phyloP scores from a whole-genome alignment of 2,329 filamentous ascomycete species.

The Colletotrichum cereale region DNA sequence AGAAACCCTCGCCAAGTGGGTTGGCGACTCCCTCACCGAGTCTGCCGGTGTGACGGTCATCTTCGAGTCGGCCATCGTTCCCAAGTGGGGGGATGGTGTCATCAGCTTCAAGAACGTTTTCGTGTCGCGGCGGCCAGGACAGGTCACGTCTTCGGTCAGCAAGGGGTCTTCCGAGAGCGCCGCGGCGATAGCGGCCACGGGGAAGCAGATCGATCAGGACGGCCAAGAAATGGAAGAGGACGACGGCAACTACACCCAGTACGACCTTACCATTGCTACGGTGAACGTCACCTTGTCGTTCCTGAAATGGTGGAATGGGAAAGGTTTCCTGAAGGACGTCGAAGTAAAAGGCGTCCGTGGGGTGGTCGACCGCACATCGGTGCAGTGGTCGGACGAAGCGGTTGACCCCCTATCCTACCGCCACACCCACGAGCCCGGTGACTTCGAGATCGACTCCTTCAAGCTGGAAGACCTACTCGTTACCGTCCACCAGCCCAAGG shows the following conservation, averaged over 20 bases:
- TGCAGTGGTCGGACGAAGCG: conserved; percentile 76
- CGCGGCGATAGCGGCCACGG: conserved; percentile 86
- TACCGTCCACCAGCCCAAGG: conserved; percentile 89
- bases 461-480: conserved; percentile 94
- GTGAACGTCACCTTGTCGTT: conserved; percentile 98
- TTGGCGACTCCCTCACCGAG: conserved; percentile 94
- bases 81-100: conserved; percentile 93
- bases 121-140: conserved; percentile 89
- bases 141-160: conserved; percentile 83
- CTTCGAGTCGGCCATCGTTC: conserved; percentile 97
- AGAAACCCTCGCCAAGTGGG: conserved; percentile 92
- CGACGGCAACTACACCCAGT: conserved; percentile 97
- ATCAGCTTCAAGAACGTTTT: conserved; percentile 98
- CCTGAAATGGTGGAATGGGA: conserved; percentile 99
- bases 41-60: conserved; percentile 94
- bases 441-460: conserved; percentile 98
- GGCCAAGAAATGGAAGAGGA: conserved; percentile 69
- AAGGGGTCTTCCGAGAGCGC: conserved; percentile 91
- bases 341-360: conserved; percentile 94
- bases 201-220: conserved; percentile 65
- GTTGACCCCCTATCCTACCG: conserved; percentile 89
- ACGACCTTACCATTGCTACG: conserved; percentile 93
- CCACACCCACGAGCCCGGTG: conserved; percentile 88
- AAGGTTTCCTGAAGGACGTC: conserved; percentile 89
- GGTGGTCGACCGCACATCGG: conserved; percentile 89